Evolutionary conservation across 1,284 basidiomycete genomes (phyloP).

Genomic region (Phylloboletellus chloephorus): DNA sequence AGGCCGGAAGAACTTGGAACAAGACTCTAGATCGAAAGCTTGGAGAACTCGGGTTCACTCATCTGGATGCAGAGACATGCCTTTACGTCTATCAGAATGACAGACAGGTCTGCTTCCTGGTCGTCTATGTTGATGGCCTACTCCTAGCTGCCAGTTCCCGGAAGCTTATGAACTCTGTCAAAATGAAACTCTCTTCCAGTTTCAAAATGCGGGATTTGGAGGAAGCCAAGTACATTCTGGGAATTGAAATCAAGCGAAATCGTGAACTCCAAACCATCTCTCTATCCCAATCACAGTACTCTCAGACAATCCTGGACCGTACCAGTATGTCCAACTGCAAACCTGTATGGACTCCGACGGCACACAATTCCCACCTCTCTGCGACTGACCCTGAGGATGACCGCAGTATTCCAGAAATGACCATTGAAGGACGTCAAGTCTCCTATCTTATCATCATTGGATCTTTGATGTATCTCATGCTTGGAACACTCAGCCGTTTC

Average conservation of each 20-base stretch:
- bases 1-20: too few species aligned
- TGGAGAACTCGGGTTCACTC: too few species aligned
- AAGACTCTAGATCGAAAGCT: too few species aligned
- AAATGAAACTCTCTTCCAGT: not conserved
- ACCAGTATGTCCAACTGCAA: conserved; percentile 2
- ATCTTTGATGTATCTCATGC: too few species aligned
- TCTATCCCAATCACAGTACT: conserved; percentile 5
- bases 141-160: conserved; percentile 3
- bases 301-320: not conserved
- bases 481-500: conserved; percentile 2
- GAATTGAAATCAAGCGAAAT: conserved; percentile 2
- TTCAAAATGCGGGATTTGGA: not conserved
- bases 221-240: not conserved
- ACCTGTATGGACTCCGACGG: conserved; percentile 4
- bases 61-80: too few species aligned
- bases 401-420: too few species aligned
- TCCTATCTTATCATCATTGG: too few species aligned
- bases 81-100: too few species aligned
- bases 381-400: too few species aligned
- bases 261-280: not conserved
- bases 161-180: not conserved
- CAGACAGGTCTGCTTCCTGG: too few species aligned
- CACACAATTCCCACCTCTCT: not conserved
- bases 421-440: too few species aligned
- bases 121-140: too few species aligned